A percentile compares a stretch with the other conserved stretches of the same genome.
phyloP scores from a whole-genome alignment of 1,139 yeast species.

The Geotrichum fermentans region DNA sequence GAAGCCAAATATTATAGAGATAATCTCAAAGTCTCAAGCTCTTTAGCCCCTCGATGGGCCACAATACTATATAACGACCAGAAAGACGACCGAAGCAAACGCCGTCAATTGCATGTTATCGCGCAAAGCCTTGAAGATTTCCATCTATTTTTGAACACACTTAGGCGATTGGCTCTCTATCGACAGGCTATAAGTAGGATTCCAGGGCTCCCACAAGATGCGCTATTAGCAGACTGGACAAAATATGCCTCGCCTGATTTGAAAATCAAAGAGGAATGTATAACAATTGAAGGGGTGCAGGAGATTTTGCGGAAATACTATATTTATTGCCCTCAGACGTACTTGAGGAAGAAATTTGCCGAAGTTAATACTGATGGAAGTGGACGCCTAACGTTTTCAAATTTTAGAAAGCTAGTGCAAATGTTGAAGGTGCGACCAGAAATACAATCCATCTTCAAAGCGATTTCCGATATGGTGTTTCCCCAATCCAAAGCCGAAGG shows the following conservation, averaged over 20 bases:
- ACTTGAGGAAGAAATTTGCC: constrained; percentile 44
- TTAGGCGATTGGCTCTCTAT: constrained; percentile 45
- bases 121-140: constrained; percentile 63
- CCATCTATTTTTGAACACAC: constrained; percentile 47
- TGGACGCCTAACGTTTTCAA: constrained; percentile 57
- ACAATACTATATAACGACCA: constrained; percentile 60
- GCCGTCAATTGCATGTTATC: constrained; percentile 71
- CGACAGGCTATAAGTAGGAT: constrained; percentile 52
- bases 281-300: constrained; percentile 64
- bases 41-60: constrained; percentile 67
- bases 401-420: constrained; percentile 69
- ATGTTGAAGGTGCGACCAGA: constrained; percentile 50
- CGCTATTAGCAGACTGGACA: constrained; percentile 55
- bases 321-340: constrained; percentile 52
- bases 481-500: constrained; percentile 19
- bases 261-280: constrained; percentile 42
- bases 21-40: constrained; percentile 68
- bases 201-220: constrained; percentile 50
- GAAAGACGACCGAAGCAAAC: constrained; percentile 41
- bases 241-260: constrained; percentile 37
- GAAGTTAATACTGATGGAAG: neutral
- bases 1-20: constrained; percentile 82
- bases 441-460: constrained; percentile 42
- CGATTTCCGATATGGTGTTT: constrained; percentile 20
- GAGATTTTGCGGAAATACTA: constrained; percentile 63